phyloP scores from a whole-genome alignment of 768 basidiomycete genomes.

The Pleurotus salmoneostramineus region DNA sequence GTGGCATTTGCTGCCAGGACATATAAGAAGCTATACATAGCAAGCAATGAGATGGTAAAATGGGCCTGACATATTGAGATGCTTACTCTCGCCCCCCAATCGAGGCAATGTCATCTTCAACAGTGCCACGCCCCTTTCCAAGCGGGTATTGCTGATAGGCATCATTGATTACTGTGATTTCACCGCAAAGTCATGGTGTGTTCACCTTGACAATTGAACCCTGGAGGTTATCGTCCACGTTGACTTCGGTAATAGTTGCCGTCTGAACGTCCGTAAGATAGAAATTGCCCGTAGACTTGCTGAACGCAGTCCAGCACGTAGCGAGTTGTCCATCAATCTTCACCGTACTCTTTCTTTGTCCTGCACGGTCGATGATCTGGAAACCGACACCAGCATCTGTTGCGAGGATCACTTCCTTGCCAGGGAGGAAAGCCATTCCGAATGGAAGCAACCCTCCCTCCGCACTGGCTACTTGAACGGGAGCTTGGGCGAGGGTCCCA shows the following conservation, averaged over 20 bases:
- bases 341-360: constrained; percentile 24
- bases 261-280: constrained; percentile 41
- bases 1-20: constrained; percentile 33
- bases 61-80: background rate
- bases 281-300: constrained; percentile 37
- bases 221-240: constrained; percentile 40
- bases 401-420: constrained; percentile 34
- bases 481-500: constrained; percentile 39
- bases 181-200: background rate
- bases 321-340: constrained; percentile 34
- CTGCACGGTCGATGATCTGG: constrained; percentile 30
- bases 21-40: constrained; percentile 33
- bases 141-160: constrained; percentile 33
- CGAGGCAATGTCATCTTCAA: constrained; percentile 36
- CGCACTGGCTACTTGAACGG: constrained; percentile 29
- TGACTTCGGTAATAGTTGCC: constrained; percentile 38
- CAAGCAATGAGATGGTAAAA: background rate
- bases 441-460: constrained; percentile 44
- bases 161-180: background rate
- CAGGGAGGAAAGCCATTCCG: constrained; percentile 40
- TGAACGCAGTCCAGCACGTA: constrained; percentile 41
- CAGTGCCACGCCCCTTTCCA: constrained; percentile 28
- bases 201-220: constrained; percentile 39
- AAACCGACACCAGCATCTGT: constrained; percentile 36
- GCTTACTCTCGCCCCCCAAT: constrained; percentile 29